These are phyloP conservation scores for Cotoneaster glaucophyllus DNA, from an alignment of 306 rosid genomes.

Conservation along the genomic window DNA sequence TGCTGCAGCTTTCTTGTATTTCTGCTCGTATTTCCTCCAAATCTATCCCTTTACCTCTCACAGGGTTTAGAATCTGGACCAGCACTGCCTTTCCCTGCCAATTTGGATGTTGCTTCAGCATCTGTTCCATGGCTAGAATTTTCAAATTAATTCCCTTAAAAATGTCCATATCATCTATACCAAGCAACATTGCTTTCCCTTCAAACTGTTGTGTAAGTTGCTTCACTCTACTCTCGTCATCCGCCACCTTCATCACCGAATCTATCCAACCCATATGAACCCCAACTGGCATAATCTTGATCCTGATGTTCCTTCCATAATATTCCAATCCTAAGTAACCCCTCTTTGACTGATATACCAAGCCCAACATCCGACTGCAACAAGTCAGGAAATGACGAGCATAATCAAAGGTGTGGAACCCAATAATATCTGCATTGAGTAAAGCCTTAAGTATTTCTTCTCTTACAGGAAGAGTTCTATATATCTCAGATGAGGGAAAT, in stretches of 20 bases:
- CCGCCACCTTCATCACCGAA: conserved; percentile 55
- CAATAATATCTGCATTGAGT: conserved; percentile 75
- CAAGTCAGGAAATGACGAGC: conserved; percentile 89
- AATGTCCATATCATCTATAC: conserved; percentile 71
- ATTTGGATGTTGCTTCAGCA: conserved; percentile 61
- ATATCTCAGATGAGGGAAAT: conserved; percentile 83
- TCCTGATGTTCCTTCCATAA: conserved; percentile 74
- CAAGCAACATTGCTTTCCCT: conserved; percentile 69
- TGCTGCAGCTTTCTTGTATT: conserved; percentile 49
- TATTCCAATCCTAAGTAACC: conserved; percentile 85
- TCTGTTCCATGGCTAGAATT: conserved; percentile 75
- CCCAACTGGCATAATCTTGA: conserved; percentile 86
- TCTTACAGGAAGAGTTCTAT: conserved; percentile 72
- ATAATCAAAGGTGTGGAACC: conserved; percentile 80
- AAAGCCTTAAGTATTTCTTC: conserved; percentile 78
- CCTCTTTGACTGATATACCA: conserved; percentile 74
- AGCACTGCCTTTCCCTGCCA: conserved; percentile 75
- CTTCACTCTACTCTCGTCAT: conserved; percentile 42
- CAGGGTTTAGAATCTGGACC: conserved; percentile 73
- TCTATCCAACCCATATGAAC: conserved; percentile 76
- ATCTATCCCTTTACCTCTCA: conserved; percentile 66
- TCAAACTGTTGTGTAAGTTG: conserved; percentile 48
- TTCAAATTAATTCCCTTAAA: conserved; percentile 75
- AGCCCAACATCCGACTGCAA: conserved; percentile 82
- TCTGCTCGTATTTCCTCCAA: conserved; percentile 46